phyloP scores from a whole-genome alignment of 805 yeast species.

The Pichia paraexigua region DNA sequence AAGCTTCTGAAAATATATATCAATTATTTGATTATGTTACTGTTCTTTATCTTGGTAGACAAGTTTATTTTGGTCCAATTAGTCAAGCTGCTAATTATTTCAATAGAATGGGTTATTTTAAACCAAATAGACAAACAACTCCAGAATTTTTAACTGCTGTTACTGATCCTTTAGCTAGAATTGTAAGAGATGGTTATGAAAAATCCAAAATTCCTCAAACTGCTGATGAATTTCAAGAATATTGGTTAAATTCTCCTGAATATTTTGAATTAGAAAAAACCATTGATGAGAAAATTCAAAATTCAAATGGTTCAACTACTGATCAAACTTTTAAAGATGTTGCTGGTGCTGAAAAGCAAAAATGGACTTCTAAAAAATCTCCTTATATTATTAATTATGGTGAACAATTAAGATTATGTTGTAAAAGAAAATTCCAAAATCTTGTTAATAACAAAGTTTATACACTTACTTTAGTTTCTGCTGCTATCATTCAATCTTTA shows the following conservation, averaged over 20 bases:
- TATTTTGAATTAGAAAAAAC: constrained; percentile 30
- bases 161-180: constrained; percentile 58
- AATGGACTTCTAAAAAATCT: constrained; percentile 31
- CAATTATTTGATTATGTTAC: constrained; percentile 54
- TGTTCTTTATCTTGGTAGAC: constrained; percentile 54
- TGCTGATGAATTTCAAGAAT: constrained; percentile 49
- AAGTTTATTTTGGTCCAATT: constrained; percentile 52
- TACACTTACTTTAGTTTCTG: constrained; percentile 40
- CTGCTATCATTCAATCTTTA: constrained; percentile 49
- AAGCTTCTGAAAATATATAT: constrained; percentile 60
- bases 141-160: constrained; percentile 64
- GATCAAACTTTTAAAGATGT: constrained; percentile 24
- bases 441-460: constrained; percentile 50
- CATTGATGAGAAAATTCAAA: constrained; percentile 30
- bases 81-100: constrained; percentile 47
- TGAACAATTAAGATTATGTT: constrained; percentile 44
- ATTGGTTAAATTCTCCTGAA: constrained; percentile 53
- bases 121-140: constrained; percentile 58
- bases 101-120: constrained; percentile 51
- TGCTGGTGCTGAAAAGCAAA: constrained; percentile 31
- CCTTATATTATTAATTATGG: constrained; percentile 34
- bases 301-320: constrained; percentile 24
- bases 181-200: constrained; percentile 32
- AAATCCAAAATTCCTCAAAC: constrained; percentile 47
- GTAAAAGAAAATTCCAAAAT: constrained; percentile 46